These are phyloP conservation scores for Colletotrichum filicis DNA, from an alignment of 2,329 filamentous ascomycete species.

Conservation along the genomic window DNA sequence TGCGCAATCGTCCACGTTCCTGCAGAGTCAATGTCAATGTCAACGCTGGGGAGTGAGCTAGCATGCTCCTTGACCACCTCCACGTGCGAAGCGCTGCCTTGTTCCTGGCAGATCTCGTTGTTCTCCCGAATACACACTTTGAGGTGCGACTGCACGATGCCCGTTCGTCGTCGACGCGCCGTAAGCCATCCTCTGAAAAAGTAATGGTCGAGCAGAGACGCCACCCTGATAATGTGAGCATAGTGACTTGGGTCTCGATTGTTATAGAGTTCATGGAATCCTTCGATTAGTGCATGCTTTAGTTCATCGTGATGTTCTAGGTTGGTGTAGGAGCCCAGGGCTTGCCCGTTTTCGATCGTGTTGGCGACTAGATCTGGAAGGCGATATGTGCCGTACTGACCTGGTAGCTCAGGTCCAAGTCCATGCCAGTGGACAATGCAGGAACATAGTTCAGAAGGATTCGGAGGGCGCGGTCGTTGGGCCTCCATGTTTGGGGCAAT, in stretches of 20 bases:
- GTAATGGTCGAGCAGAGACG: conserved; percentile 3
- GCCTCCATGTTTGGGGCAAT: neutral
- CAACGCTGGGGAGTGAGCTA: neutral
- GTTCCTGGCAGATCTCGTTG: neutral
- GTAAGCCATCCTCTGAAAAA: conserved; percentile 25
- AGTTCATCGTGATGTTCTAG: neutral
- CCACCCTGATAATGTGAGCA: neutral
- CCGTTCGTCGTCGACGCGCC: too few species aligned
- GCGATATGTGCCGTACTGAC: neutral
- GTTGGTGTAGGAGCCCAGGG: neutral
- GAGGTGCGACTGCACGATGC: neutral
- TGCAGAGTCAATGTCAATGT: neutral
- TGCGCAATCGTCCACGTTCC: conserved; percentile 39
- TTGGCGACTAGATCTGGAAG: neutral
- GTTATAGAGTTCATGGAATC: conserved; percentile 15
- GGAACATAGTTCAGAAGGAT: neutral
- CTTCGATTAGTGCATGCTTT: neutral
- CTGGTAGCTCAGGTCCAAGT: neutral
- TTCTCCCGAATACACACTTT: neutral
- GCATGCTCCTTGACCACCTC: neutral
- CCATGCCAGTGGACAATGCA: neutral
- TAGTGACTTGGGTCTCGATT: neutral
- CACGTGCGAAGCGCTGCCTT: neutral
- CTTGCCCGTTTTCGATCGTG: neutral
- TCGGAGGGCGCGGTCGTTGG: neutral